These are phyloP conservation scores for Candida andamanensis DNA, from an alignment of 805 yeast genomes.

Conservation along the genomic window DNA sequence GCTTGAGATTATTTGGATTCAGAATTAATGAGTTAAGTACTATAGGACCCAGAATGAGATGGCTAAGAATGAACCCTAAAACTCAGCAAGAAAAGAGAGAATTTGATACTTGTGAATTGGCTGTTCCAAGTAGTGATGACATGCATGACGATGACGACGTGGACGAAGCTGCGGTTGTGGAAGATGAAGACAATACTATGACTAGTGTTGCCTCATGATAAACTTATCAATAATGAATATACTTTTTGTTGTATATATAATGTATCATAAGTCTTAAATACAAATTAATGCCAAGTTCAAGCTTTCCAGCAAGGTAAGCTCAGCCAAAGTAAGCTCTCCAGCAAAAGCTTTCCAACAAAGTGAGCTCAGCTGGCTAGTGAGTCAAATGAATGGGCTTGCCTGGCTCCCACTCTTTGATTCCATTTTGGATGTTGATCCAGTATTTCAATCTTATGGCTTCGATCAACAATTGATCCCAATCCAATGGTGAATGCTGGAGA, in stretches of 20 bases:
- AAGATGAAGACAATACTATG: conserved; percentile 38
- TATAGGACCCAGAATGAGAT: conserved; percentile 91
- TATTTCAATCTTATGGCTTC: conserved; percentile 73
- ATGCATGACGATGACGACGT: conserved; percentile 17
- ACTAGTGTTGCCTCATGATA: conserved; percentile 33
- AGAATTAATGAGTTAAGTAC: conserved; percentile 65
- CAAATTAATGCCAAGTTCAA: too few relatives aligned
- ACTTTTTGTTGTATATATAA: not conserved
- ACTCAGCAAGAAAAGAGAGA: conserved; percentile 59
- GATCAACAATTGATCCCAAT: conserved; percentile 56
- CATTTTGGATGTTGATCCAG: conserved; percentile 73
- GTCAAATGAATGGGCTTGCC: conserved; percentile 61
- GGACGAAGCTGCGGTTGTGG: conserved; percentile 13
- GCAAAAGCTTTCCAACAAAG: not conserved
- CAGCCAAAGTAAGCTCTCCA: too few relatives aligned
- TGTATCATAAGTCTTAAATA: too few relatives aligned
- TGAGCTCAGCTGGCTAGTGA: conserved; percentile 34
- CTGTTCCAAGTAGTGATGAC: conserved; percentile 35
- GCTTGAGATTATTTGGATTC: conserved; percentile 84
- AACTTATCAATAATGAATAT: too few relatives aligned
- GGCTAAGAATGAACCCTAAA: conserved; percentile 80
- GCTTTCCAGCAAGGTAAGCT: too few relatives aligned
- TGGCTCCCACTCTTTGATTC: conserved; percentile 73
- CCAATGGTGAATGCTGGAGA: conserved; percentile 32
- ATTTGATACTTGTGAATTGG: conserved; percentile 59